A percentile compares a stretch with the other conserved stretches of the same genome.
Conservation (phyloP, 2,329 filamentous ascomycete species). For the Fusarium tanahbumbuense region DNA sequence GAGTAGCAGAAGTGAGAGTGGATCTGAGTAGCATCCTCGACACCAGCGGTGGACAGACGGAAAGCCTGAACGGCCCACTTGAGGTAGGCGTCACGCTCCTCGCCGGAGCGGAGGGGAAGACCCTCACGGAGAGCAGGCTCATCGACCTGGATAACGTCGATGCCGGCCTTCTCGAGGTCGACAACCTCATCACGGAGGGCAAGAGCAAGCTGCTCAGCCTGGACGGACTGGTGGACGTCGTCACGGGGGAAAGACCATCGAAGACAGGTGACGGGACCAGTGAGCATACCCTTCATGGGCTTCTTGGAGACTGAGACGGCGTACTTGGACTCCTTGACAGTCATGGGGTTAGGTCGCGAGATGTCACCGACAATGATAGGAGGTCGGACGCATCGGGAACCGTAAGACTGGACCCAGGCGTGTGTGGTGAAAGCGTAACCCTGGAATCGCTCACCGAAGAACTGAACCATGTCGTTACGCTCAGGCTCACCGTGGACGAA, state of each 20-base stretch:
- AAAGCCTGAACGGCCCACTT: slow-evolving; percentile 98
- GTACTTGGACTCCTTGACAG: slow-evolving; percentile 99
- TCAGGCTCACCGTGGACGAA: slow-evolving; percentile 99
- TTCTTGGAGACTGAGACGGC: slow-evolving; percentile 95
- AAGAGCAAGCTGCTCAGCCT: slow-evolving; percentile 98
- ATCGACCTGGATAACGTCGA: slow-evolving; percentile 98
- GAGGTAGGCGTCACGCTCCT: slow-evolving; percentile 97
- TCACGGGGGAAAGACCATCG: slow-evolving; percentile 99
- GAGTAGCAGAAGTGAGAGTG: slow-evolving; percentile 99
- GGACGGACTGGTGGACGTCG: slow-evolving; percentile 98
- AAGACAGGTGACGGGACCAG: slow-evolving; percentile 97
- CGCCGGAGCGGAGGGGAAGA: slow-evolving; percentile 93
- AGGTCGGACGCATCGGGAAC: slow-evolving; percentile 96
- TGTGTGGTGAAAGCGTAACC: slow-evolving; percentile 99
- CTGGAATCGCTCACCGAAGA: slow-evolving; percentile 97
- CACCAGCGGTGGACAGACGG: slow-evolving; percentile 93
- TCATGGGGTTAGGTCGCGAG: slow-evolving; percentile 96
- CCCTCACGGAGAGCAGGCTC: slow-evolving; percentile 99
- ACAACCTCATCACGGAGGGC: slow-evolving; percentile 98
- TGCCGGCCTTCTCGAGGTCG: slow-evolving; percentile 95
- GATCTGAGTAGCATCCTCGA: slow-evolving; percentile 96
- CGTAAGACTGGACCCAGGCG: slow-evolving; percentile 98
- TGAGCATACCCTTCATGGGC: slow-evolving; percentile 99
- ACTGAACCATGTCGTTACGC: slow-evolving; percentile 99
- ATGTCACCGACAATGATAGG: slow-evolving; percentile 99